Base-by-base conservation (phyloP, 441 rosid genomes). In the Populus hybrid region DNA sequence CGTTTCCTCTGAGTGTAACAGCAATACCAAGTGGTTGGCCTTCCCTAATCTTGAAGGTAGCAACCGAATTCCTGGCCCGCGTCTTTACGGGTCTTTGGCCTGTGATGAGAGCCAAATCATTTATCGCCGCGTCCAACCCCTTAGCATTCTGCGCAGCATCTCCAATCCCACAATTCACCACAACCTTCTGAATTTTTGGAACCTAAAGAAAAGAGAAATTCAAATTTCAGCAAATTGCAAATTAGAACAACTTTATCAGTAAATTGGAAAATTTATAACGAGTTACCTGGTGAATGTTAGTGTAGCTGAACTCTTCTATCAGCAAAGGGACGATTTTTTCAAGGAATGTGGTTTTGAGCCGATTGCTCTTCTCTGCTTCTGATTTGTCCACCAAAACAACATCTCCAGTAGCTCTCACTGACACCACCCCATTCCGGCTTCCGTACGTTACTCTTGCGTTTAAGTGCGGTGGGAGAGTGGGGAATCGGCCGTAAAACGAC, bases 11-110 rank as follows among this genome's bases (percentile, higher is more conserved):
- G 71, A 95, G 97, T 6, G 99, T 92, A 71, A 90, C 93, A 1
- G 95, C 94, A 71, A 94, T 90, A 8, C 97, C 97, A 26, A 95
- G 93, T 0, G 97, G 93, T 78, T 92, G 91, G 72, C 92, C 98
- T 82, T 94, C 98, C 77, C 97, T 86, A 69, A 89, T 90, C 94
- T 92, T 93, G 88, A 91, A 95, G 53, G 92, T 88, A 71, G 99
- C 97, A 77, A 92, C 70, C 45, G 97, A 90, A 59, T 81, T 89
- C 85, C 79, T 89, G 0, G 95, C 97, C 79, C 94, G 84, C 3
- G 94, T 94, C 87, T 91, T 96, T 35, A 96, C 53, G 66, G 99
- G 99, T 76, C 93, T 89, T 85, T 96, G 97, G 77, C 99, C 98
- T 18, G 91, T 86, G 64, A 96, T 93, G 69, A 90, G 77, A 10